A percentile compares a stretch with the other conserved stretches of the same genome.
Evolutionary conservation across 2,329 filamentous ascomycete species (phyloP).

Genomic region (Hysterium pulicare): DNA sequence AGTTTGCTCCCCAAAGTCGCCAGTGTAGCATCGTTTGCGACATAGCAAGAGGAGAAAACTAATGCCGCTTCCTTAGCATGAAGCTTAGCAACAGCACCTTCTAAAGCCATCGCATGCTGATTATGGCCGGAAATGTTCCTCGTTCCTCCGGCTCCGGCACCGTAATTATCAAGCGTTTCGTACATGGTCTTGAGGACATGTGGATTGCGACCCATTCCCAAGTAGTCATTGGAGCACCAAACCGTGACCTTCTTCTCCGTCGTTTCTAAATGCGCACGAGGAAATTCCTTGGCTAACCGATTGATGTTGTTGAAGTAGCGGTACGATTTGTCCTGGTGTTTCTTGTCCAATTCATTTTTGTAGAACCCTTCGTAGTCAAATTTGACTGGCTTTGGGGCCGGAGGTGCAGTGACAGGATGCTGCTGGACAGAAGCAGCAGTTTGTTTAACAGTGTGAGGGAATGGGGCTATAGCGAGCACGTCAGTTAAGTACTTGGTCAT

Average conservation of each 20-base stretch:
- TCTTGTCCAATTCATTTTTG: constrained; percentile 85
- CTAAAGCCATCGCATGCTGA: constrained; percentile 82
- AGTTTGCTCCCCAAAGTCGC: constrained; percentile 96
- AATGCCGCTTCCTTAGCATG: constrained; percentile 90
- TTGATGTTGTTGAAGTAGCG: constrained; percentile 99
- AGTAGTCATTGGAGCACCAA: constrained; percentile 99
- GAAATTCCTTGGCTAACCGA: constrained; percentile 91
- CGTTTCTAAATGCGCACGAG: constrained; percentile 83
- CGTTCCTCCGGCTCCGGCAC: constrained; percentile 90
- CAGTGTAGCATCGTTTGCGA: constrained; percentile 94
- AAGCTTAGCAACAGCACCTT: constrained; percentile 77
- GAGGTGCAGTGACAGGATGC: constrained; percentile 40
- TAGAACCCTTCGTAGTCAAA: constrained; percentile 96
- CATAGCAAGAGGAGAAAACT: constrained; percentile 97
- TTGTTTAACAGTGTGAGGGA: constrained; percentile 26
- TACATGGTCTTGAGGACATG: constrained; percentile 90
- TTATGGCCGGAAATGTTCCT: constrained; percentile 98
- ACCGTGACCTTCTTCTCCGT: constrained; percentile 87
- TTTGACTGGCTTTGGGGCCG: constrained; percentile 51
- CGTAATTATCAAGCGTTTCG: constrained; percentile 88
- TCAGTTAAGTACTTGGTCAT: constrained; percentile 13
- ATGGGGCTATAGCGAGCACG: constrained; percentile 24
- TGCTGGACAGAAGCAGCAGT: constrained; percentile 15
- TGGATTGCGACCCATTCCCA: constrained; percentile 93
- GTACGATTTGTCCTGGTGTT: constrained; percentile 99